Evolutionary conservation across 176 grass and related monocot species (phyloP).

Genomic region (Ananas comosus): DNA sequence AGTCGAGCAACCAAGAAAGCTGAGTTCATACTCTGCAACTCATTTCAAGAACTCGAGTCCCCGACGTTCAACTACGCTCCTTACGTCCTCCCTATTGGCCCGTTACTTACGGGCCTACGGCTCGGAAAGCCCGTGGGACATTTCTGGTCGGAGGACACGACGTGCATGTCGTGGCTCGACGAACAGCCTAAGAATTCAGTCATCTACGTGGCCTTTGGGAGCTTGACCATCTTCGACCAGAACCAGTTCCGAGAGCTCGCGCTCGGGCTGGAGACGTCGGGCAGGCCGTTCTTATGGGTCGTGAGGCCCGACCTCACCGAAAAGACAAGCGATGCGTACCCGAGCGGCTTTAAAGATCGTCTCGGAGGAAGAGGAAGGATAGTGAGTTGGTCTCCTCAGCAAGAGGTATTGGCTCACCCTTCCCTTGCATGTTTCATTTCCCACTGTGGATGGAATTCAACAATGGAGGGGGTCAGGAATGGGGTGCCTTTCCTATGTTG

Average conservation of each 20-base stretch:
- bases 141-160: constrained; percentile 39
- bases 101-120: background rate
- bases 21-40: constrained; percentile 47
- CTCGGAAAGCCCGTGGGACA: constrained; percentile 17
- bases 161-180: constrained; percentile 51
- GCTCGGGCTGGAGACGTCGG: constrained; percentile 27
- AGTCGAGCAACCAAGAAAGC: background rate
- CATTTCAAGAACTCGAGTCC: constrained; percentile 35
- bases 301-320: constrained; percentile 32
- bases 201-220: constrained; percentile 63
- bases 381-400: constrained; percentile 35
- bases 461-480: constrained; percentile 33
- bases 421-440: constrained; percentile 40
- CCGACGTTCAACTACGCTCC: constrained; percentile 26
- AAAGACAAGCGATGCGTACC: constrained; percentile 10
- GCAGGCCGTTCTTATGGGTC: constrained; percentile 51
- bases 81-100: constrained; percentile 33
- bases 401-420: constrained; percentile 29
- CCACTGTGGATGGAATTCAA: constrained; percentile 48
- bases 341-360: constrained; percentile 16
- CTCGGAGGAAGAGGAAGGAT: constrained; percentile 18
- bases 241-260: constrained; percentile 45
- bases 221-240: constrained; percentile 27
- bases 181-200: constrained; percentile 26
- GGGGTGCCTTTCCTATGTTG: constrained; percentile 22